Base-by-base conservation (phyloP, 2,329 filamentous ascomycete genomes). In the Verticillium zaregamsianum region DNA sequence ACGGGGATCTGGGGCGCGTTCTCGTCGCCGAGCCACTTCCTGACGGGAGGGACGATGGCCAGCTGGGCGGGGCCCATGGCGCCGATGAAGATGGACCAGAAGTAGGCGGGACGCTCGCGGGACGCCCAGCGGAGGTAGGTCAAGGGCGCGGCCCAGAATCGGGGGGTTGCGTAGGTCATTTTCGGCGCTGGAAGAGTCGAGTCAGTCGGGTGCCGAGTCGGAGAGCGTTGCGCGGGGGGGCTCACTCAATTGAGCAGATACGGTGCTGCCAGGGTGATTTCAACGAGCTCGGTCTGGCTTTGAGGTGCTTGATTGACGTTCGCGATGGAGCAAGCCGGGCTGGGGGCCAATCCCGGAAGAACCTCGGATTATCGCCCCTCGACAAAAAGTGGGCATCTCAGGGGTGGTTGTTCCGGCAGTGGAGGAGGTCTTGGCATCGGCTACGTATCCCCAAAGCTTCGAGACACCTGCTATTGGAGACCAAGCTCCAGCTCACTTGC, bases 51-150 rank as follows among this genome's bases (percentile, higher is more conserved):
- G 1, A 92, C 89, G 61, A 84, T 81, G 63, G 90, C 75, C 66
- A 96, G 80, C 62, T 86, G 79, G 62, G 90, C 76, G 39, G 94
- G 95, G 12, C 93, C 93, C 61, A 86, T 71, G 66, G 77, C 80
- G 68, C 91, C 94, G 67, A 98, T 80, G 62, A 91, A 73, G 71
- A 92, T 80, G 70, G 91, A 92, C 85, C 88, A 98, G 84, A 97
- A 96, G 80, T 93, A 90, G 63, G 93, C 93, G 59, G 95, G 95
- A 76, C 90, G 91, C 77, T 95, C 90, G 79, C 92, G 89, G 58
- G 91, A 85, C 59, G 93, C 88, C 92, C 93, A 98, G 78, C 89
- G 89, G 71, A 91, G 79, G 87, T 97, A 98, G 70, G 88, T 88
- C 74, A 96, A 72, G 66, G 95, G 95, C 63, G 86, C 84, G 68